Evolutionary conservation across 345 rosid genomes (phyloP).

Genomic region (Citrus sp.): DNA sequence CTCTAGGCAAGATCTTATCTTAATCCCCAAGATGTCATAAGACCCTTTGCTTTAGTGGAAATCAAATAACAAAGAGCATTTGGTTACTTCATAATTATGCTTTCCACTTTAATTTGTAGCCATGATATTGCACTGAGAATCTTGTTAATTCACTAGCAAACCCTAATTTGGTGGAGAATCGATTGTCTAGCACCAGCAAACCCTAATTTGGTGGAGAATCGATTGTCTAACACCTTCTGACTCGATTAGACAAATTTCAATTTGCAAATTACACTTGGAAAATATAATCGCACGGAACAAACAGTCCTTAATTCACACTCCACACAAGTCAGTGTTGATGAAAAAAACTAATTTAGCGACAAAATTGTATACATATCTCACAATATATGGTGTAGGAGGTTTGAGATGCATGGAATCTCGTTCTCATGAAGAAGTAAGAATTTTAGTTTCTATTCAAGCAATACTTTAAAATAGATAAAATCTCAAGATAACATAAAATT

Average conservation of each 20-base stretch:
- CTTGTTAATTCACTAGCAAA: not conserved
- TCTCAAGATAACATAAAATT: too few relatives aligned
- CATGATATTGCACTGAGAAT: not conserved
- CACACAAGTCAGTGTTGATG: too few relatives aligned
- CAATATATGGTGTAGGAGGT: too few relatives aligned
- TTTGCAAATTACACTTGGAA: not conserved
- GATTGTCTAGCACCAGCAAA: not conserved
- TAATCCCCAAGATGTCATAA: not conserved
- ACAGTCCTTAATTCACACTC: too few relatives aligned
- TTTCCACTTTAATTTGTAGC: not conserved
- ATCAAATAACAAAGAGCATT: not conserved
- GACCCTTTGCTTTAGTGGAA: not conserved
- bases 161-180: not conserved
- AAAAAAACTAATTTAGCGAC: too few relatives aligned
- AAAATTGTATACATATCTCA: too few relatives aligned
- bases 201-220: not conserved
- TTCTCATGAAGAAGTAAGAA: too few relatives aligned
- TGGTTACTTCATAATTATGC: not conserved
- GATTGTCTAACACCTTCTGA: not conserved
- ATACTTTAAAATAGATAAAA: too few relatives aligned
- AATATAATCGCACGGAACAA: not conserved
- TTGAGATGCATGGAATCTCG: too few relatives aligned
- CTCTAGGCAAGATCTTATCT: slow-evolving; percentile 15
- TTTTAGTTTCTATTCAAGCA: too few relatives aligned
- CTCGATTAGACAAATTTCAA: not conserved